phyloP scores from a whole-genome alignment of 768 basidiomycete species.

The Filobasidium wieringae region DNA sequence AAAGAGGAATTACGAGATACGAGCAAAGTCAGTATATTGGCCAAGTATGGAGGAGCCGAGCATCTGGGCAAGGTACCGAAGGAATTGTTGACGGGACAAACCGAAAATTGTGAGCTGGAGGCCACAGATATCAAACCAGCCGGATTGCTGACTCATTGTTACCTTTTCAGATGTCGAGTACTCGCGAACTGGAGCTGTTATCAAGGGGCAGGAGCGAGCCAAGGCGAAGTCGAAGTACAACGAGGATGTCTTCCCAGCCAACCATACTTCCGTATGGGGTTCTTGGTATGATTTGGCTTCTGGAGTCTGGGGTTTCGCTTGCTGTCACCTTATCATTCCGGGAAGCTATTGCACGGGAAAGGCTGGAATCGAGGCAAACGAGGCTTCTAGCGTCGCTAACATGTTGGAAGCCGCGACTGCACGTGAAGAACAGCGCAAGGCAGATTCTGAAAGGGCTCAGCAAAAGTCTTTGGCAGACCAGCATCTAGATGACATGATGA shows the following conservation, averaged over 20 bases:
- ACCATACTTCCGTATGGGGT: constrained; percentile 95
- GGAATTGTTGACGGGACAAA: constrained; percentile 88
- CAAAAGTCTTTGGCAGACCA: constrained; percentile 30
- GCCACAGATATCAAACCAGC: background rate
- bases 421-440: constrained; percentile 26
- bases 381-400: constrained; percentile 62
- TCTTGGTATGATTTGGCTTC: constrained; percentile 71
- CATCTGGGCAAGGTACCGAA: constrained; percentile 80
- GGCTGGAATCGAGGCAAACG: constrained; percentile 65
- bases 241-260: constrained; percentile 76
- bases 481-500: constrained; percentile 21
- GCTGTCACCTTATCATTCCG: constrained; percentile 78
- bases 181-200: constrained; percentile 74
- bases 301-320: constrained; percentile 81
- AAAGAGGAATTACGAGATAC: constrained; percentile 83
- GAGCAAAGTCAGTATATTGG: constrained; percentile 76
- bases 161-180: constrained; percentile 72
- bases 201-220: constrained; percentile 81
- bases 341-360: constrained; percentile 83
- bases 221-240: constrained; percentile 86
- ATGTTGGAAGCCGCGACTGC: constrained; percentile 44
- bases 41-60: constrained; percentile 86
- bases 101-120: constrained; percentile 56
- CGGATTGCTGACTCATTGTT: background rate
- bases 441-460: constrained; percentile 23